Percentiles rank a stretch among this genome's conserved stretches.
Conservation (phyloP, 768 basidiomycete genomes). For the Favolaschia claudopus region DNA sequence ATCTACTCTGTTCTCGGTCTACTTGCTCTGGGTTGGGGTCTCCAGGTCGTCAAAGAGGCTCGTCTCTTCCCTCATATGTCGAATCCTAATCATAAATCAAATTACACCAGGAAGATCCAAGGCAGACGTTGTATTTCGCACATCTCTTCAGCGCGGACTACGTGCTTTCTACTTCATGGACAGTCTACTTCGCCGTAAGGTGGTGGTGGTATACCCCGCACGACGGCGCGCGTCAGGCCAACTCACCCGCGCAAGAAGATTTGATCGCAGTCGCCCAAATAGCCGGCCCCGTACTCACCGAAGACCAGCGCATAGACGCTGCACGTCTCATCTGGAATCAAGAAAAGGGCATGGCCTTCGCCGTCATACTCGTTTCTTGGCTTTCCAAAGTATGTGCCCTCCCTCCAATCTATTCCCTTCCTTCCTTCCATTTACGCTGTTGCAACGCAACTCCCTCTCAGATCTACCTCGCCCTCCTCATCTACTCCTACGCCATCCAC, state of each 20-base stretch:
- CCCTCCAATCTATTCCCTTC: slow-evolving; percentile 4
- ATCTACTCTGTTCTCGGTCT: slow-evolving; percentile 90
- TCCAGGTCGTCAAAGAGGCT: slow-evolving; percentile 86
- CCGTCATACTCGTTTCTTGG: slow-evolving; percentile 86
- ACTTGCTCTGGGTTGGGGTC: slow-evolving; percentile 83
- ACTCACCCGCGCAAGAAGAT: slow-evolving; percentile 89
- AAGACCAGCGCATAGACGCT: slow-evolving; percentile 70
- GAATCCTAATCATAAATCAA: slow-evolving; percentile 7
- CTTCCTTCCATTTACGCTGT: not conserved
- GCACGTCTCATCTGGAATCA: slow-evolving; percentile 88
- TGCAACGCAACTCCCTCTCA: slow-evolving; percentile 39
- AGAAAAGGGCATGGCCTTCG: slow-evolving; percentile 84
- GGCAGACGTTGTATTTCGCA: slow-evolving; percentile 85
- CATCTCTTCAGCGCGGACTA: slow-evolving; percentile 95
- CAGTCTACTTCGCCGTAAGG: slow-evolving; percentile 85
- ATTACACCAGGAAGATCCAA: slow-evolving; percentile 81
- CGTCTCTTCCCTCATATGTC: slow-evolving; percentile 37
- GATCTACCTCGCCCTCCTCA: slow-evolving; percentile 89
- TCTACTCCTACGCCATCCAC: slow-evolving; percentile 95
- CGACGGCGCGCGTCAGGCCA: slow-evolving; percentile 81
- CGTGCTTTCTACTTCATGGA: slow-evolving; percentile 88
- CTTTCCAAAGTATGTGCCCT: slow-evolving; percentile 74
- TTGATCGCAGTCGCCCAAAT: slow-evolving; percentile 72
- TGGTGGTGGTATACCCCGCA: slow-evolving; percentile 96
- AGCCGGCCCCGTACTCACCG: slow-evolving; percentile 62